Percentiles rank a stretch among this genome's conserved stretches.
Conservation (phyloP, 2,329 filamentous ascomycete species). For the Aureobasidium melanogenum region DNA sequence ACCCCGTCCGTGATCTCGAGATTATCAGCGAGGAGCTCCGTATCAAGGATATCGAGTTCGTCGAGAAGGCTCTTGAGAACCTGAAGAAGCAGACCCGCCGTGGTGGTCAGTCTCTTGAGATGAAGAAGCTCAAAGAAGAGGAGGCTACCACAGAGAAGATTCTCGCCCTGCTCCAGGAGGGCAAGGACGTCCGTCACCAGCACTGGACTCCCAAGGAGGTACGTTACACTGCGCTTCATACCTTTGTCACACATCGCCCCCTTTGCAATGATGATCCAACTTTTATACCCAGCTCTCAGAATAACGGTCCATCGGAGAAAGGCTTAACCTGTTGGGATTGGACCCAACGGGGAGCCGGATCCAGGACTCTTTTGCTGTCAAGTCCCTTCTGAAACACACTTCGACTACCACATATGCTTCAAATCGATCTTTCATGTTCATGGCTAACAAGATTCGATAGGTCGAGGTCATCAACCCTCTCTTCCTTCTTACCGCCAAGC, state of each 20-base stretch:
- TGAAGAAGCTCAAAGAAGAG: constrained; percentile 95
- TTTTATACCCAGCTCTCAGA: constrained; percentile 98
- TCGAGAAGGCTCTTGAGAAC: constrained; percentile 87
- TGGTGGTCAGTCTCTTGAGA: constrained; percentile 90
- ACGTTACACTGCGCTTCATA: constrained; percentile 36
- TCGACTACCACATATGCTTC: neutral
- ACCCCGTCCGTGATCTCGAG: constrained; percentile 85
- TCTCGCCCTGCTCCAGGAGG: constrained; percentile 69
- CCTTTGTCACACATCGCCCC: constrained; percentile 16
- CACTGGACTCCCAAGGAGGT: constrained; percentile 93
- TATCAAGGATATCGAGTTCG: constrained; percentile 97
- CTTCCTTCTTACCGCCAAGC: constrained; percentile 90
- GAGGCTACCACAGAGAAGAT: constrained; percentile 90
- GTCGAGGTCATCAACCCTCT: constrained; percentile 97
- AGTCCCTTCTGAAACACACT: constrained; percentile 36
- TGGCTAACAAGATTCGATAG: constrained; percentile 41
- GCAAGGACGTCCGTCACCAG: constrained; percentile 89
- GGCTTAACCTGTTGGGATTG: constrained; percentile 33
- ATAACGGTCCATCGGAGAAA: constrained; percentile 9
- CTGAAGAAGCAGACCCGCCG: constrained; percentile 89
- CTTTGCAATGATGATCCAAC: constrained; percentile 91
- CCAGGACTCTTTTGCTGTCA: constrained; percentile 9
- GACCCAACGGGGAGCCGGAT: constrained; percentile 43
- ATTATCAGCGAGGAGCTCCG: constrained; percentile 96
- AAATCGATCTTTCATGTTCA: neutral